Conservation (phyloP, 345 rosid genomes). For the Eutrema heterophyllum region DNA sequence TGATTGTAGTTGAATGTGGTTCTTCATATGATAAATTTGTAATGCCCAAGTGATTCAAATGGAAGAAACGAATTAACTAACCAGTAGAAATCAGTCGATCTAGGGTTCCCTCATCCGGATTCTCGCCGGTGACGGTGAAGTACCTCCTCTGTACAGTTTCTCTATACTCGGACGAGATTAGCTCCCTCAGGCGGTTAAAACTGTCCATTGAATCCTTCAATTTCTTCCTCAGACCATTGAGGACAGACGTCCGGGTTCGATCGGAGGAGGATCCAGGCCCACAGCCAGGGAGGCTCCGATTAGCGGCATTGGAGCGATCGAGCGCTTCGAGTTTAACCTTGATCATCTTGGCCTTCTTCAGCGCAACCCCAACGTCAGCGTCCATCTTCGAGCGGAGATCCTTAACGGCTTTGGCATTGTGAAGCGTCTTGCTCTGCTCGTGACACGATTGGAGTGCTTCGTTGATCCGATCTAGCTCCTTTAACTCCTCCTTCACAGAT, state of each 20-base stretch:
- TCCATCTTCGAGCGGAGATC: slow-evolving; percentile 83
- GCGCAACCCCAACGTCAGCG: slow-evolving; percentile 63
- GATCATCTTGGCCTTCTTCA: slow-evolving; percentile 77
- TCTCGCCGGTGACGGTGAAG: slow-evolving; percentile 89
- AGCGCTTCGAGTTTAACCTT: slow-evolving; percentile 81
- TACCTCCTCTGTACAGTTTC: slow-evolving; percentile 95
- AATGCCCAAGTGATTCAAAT: background rate
- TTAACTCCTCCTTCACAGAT: slow-evolving; percentile 69
- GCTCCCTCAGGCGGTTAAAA: slow-evolving; percentile 61
- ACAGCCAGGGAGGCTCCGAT: slow-evolving; percentile 67
- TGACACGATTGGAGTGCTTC: slow-evolving; percentile 56
- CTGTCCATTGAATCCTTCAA: slow-evolving; percentile 86
- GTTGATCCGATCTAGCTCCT: slow-evolving; percentile 65
- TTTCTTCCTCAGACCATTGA: slow-evolving; percentile 90
- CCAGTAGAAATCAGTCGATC: slow-evolving; percentile 93
- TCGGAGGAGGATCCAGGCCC: slow-evolving; percentile 93
- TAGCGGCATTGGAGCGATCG: slow-evolving; percentile 84
- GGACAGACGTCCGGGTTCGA: slow-evolving; percentile 73
- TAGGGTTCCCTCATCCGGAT: slow-evolving; percentile 70
- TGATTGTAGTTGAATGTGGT: background rate
- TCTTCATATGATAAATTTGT: background rate
- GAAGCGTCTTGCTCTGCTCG: slow-evolving; percentile 89
- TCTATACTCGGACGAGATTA: slow-evolving; percentile 70
- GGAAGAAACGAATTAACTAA: slow-evolving; percentile 19
- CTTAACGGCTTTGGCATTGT: slow-evolving; percentile 68